Conservation (phyloP, 192 early-diverging fungal genomes). For the Rhizophagus sp. region DNA sequence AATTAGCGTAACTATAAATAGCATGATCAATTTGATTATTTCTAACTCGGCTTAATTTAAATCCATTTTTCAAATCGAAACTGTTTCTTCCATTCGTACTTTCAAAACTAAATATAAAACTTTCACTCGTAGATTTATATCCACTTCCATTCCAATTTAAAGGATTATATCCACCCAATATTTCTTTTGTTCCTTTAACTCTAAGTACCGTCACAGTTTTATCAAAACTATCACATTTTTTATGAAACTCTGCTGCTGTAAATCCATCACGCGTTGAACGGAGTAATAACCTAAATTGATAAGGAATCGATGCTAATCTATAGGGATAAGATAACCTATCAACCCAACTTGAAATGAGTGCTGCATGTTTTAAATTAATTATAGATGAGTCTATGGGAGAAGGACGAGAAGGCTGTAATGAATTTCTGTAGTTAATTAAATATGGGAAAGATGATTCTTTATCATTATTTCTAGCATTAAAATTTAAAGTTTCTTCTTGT, state of each 20-base stretch:
- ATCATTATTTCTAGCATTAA: not conserved
- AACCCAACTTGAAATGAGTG: slow-evolving; percentile 8
- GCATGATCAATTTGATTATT: not conserved
- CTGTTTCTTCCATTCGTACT: not conserved
- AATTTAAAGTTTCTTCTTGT: not conserved
- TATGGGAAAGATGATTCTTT: not conserved
- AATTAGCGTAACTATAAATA: slow-evolving; percentile 11
- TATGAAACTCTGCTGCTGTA: slow-evolving; percentile 11
- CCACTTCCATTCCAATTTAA: slow-evolving; percentile 14
- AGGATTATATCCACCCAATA: slow-evolving; percentile 16
- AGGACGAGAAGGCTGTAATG: slow-evolving; percentile 3
- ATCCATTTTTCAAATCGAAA: not conserved
- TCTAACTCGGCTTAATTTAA: not conserved
- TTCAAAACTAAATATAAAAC: slow-evolving; percentile 12
- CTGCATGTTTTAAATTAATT: slow-evolving; percentile 16
- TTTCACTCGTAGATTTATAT: not conserved
- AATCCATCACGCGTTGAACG: slow-evolving; percentile 6
- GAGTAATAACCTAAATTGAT: slow-evolving; percentile 11
- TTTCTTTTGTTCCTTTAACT: slow-evolving; percentile 1
- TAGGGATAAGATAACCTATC: slow-evolving; percentile 1
- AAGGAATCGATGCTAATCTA: slow-evolving; percentile 13
- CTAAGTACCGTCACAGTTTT: not conserved
- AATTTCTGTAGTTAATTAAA: not conserved
- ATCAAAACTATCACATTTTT: slow-evolving; percentile 15
- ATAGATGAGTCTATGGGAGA: not conserved